Percentiles rank a stretch among this genome's conserved stretches.
Conservation (phyloP, 495 filamentous ascomycete genomes). For the Penicillium arizonense region DNA sequence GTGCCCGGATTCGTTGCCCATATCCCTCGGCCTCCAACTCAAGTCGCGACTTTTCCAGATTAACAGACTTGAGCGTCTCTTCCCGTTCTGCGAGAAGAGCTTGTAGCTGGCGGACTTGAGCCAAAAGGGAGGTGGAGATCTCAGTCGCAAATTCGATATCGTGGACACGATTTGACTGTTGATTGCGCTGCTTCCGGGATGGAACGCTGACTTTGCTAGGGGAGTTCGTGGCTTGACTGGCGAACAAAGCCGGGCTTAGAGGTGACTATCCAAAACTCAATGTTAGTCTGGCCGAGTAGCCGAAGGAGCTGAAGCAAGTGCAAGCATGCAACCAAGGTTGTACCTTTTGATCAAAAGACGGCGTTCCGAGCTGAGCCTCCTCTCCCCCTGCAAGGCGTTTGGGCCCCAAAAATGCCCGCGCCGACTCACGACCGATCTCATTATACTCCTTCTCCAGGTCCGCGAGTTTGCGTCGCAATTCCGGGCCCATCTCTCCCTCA, state of each 20-base stretch:
- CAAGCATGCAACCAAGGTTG: background rate
- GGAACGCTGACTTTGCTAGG: constrained; percentile 88
- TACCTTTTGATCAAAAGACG: constrained; percentile 64
- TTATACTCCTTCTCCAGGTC: constrained; percentile 94
- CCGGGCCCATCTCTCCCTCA: constrained; percentile 79
- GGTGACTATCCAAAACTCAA: constrained; percentile 50
- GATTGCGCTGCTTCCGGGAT: constrained; percentile 82
- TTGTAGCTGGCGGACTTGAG: constrained; percentile 87
- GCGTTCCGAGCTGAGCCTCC: constrained; percentile 51
- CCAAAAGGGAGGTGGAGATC: constrained; percentile 85
- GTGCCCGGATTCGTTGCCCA: constrained; percentile 68
- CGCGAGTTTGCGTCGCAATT: constrained; percentile 75
- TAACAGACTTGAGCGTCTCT: constrained; percentile 72
- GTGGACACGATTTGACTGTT: constrained; percentile 78
- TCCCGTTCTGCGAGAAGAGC: constrained; percentile 80
- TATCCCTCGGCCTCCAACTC: constrained; percentile 81
- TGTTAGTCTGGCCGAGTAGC: constrained; percentile 8
- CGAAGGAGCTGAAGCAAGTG: background rate
- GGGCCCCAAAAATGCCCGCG: constrained; percentile 79
- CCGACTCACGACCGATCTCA: constrained; percentile 87
- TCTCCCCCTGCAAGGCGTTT: constrained; percentile 74
- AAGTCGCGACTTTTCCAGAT: constrained; percentile 70
- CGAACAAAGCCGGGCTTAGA: constrained; percentile 74
- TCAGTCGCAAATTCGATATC: constrained; percentile 97
- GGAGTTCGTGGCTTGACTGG: constrained; percentile 79